These are phyloP conservation scores for Luffa acutangula DNA, from an alignment of 306 rosid species.

Conservation along the genomic window DNA sequence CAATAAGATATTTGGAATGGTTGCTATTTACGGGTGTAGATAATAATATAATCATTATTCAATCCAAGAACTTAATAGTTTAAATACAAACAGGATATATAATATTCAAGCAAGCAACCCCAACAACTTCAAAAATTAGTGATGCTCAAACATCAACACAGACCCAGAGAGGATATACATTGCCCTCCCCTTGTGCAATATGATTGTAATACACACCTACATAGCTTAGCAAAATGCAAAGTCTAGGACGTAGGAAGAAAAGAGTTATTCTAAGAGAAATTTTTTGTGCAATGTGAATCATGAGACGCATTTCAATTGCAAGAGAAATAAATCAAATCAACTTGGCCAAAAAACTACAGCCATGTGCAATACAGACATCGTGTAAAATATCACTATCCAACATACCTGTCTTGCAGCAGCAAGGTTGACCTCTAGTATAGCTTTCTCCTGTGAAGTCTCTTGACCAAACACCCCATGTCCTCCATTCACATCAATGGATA, in stretches of 20 bases:
- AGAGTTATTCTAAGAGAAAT: background rate
- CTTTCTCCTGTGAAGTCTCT: constrained; percentile 76
- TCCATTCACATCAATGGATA: constrained; percentile 92
- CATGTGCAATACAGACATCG: constrained; percentile 11
- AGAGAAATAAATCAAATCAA: constrained; percentile 1
- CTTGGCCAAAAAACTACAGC: constrained; percentile 2
- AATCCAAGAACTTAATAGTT: background rate
- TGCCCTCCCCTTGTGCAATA: background rate
- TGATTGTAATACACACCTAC: background rate
- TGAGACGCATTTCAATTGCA: background rate
- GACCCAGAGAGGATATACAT: background rate
- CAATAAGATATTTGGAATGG: constrained; percentile 15
- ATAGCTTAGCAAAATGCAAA: background rate
- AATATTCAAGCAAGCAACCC: background rate
- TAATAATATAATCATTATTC: background rate
- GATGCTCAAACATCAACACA: background rate
- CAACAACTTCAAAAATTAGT: background rate
- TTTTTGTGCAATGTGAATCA: background rate
- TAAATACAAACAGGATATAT: background rate
- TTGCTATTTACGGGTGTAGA: background rate
- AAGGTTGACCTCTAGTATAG: constrained; percentile 88
- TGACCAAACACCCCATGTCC: constrained; percentile 89
- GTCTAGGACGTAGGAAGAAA: background rate
- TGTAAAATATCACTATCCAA: background rate
- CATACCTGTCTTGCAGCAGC: constrained; percentile 84